A percentile compares a stretch with the other conserved stretches of the same genome.
These are phyloP conservation scores for Fusarium incarnatum DNA, from an alignment of 2,329 filamentous ascomycete genomes.

Conservation along the genomic window DNA sequence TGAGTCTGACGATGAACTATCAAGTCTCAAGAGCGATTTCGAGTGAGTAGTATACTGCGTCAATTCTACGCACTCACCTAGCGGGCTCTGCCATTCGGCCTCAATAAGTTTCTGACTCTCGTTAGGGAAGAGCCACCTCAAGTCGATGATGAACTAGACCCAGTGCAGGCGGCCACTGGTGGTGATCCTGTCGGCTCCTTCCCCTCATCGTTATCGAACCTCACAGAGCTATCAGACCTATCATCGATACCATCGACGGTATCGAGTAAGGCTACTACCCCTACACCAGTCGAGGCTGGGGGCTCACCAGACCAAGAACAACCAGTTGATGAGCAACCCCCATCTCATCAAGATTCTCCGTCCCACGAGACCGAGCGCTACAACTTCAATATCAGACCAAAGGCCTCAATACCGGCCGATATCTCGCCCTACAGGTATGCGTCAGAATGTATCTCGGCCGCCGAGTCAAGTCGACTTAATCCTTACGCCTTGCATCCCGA, in stretches of 20 bases:
- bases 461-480: constrained; percentile 88
- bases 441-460: constrained; percentile 89
- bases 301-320: constrained; percentile 41
- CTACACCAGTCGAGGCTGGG: constrained; percentile 65
- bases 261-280: constrained; percentile 74
- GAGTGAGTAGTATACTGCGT: constrained; percentile 46
- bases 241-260: constrained; percentile 65
- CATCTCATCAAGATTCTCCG: constrained; percentile 39
- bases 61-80: not conserved
- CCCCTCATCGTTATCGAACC: constrained; percentile 64
- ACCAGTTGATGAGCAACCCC: constrained; percentile 29
- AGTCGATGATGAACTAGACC: constrained; percentile 32
- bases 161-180: constrained; percentile 28
- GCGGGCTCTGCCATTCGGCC: constrained; percentile 2
- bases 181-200: constrained; percentile 55
- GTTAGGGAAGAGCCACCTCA: constrained; percentile 40
- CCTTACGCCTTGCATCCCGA: constrained; percentile 88
- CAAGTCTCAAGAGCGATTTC: constrained; percentile 35
- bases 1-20: constrained; percentile 44
- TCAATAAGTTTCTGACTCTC: constrained; percentile 19
- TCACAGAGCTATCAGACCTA: constrained; percentile 67
- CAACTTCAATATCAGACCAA: constrained; percentile 73
- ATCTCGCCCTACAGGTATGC: constrained; percentile 83
- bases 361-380: constrained; percentile 52
- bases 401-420: constrained; percentile 84